phyloP scores from a whole-genome alignment of 2,329 filamentous ascomycete genomes.

The Elsinoe batatas region DNA sequence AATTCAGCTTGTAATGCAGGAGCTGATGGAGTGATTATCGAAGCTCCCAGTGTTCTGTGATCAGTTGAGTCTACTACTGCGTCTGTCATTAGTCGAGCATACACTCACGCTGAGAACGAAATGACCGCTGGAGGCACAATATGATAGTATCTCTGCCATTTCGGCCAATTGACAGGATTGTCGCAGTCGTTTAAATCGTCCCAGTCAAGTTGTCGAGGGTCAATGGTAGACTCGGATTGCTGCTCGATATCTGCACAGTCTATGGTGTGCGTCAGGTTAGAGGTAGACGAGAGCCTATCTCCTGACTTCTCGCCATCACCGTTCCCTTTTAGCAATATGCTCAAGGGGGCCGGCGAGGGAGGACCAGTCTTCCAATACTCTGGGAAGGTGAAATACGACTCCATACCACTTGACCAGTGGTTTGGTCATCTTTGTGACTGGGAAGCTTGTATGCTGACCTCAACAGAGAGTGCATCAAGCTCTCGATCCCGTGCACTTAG shows the following conservation, averaged over 20 bases:
- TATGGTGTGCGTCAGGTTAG: neutral
- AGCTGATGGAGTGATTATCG: conserved; percentile 8
- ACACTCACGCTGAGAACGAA: conserved; percentile 30
- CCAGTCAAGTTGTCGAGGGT: conserved; percentile 17
- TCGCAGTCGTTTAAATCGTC: conserved; percentile 28
- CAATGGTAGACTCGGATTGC: neutral
- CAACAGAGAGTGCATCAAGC: too few relatives aligned
- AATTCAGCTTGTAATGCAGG: conserved; percentile 43
- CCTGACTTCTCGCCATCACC: too few relatives aligned
- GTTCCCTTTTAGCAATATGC: too few relatives aligned
- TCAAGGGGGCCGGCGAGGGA: too few relatives aligned
- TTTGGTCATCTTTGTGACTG: too few relatives aligned
- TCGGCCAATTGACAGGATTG: conserved; percentile 46
- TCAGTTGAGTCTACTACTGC: neutral
- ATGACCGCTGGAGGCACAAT: conserved; percentile 29
- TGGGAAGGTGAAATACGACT: too few relatives aligned
- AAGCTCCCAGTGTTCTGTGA: conserved; percentile 4
- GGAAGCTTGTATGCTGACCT: too few relatives aligned
- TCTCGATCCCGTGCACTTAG: too few relatives aligned
- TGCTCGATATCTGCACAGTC: neutral
- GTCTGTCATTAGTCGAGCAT: neutral
- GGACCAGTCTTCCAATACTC: too few relatives aligned
- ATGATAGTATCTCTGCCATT: conserved; percentile 30
- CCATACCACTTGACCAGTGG: too few relatives aligned
- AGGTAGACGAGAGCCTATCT: neutral